A percentile compares a stretch with the other conserved stretches of the same genome.
phyloP scores from a whole-genome alignment of 768 basidiomycete species.

The Sporobolomyces roseus region DNA sequence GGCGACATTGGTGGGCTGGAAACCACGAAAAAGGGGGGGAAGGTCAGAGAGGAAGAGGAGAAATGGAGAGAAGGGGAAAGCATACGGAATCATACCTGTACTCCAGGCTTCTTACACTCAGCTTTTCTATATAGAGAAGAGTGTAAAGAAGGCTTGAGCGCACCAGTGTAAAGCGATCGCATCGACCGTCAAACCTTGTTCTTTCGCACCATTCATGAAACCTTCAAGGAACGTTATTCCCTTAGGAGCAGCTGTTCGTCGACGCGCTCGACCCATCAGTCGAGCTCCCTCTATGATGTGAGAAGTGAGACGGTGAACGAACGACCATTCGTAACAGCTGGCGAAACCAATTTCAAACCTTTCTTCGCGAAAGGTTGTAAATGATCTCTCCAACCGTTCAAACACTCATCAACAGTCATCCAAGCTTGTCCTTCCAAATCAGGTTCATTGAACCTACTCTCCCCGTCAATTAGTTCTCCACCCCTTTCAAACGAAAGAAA shows the following conservation, averaged over 20 bases:
- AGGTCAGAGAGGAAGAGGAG: not conserved
- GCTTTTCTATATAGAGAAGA: too few species aligned
- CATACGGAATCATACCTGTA: constrained; percentile 8
- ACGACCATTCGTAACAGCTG: constrained; percentile 16
- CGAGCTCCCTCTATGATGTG: not conserved
- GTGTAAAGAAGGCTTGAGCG: not conserved
- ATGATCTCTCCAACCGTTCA: not conserved
- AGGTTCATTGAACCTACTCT: constrained; percentile 7
- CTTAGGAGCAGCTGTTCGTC: not conserved
- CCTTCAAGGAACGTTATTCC: not conserved
- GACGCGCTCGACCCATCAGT: not conserved
- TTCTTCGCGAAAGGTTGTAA: constrained; percentile 6
- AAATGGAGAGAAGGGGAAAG: too few species aligned
- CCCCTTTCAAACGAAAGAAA: not conserved
- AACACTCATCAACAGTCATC: not conserved
- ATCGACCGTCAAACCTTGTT: not conserved
- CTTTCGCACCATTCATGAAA: constrained; percentile 5
- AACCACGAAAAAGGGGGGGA: not conserved
- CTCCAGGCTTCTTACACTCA: too few species aligned
- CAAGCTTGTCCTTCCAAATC: not conserved
- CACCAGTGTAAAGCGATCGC: constrained; percentile 13
- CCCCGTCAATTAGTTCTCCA: not conserved
- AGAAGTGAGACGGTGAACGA: not conserved
- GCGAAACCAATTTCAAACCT: constrained; percentile 2
- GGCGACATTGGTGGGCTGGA: constrained; percentile 4